Base-by-base conservation (phyloP, 192 early-diverging fungal species). In the Podochytrium sp. region DNA sequence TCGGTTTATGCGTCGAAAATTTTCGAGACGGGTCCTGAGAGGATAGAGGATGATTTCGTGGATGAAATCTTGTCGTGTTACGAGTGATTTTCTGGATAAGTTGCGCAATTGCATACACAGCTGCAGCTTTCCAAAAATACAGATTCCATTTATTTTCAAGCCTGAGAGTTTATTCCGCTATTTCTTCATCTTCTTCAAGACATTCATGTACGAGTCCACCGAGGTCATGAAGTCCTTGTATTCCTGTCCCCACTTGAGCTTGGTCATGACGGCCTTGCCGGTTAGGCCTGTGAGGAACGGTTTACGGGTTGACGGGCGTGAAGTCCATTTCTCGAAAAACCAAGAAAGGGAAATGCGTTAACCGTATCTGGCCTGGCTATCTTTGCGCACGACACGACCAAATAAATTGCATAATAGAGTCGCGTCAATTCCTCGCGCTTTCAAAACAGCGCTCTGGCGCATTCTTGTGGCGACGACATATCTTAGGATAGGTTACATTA, bases 221-320 rank as follows among this genome's bases (percentile, higher is more conserved):
- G 95, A 93, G 30, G 88, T 83, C 55, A 99, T 81, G 68, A 88
- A 85, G 3, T 95, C 98, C 76, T 96, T 95, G 90, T 99, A 99
- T 75, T 98, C 98, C 81, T 91, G 90, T 51, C 96, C 96, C 98
- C 98, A 99, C 85, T 99, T 99, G 78, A 99, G 82, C 83, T 92
- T 93, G 69, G 95, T 91, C 63, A 96, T 85, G 1, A 98, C 90
- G 23, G 95, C 87, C 79, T 96, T 94, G 41, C 96, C 96, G 50
- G 94, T 94, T 43, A 97, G 89, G 53, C 92, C 91, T 63, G 92
- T 92, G 38, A 99, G 87, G 79, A 97, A 98, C 10, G 98, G 98
- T 81, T 92, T 95, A n/a, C 65, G 98, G 98, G 84, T 99, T 99
- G 55, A 99, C 94, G 27, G 95, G 95, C 50, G 88, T 87, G 83